Conservation (phyloP, 208 protist genomes). For the Trypanosoma caninum region DNA sequence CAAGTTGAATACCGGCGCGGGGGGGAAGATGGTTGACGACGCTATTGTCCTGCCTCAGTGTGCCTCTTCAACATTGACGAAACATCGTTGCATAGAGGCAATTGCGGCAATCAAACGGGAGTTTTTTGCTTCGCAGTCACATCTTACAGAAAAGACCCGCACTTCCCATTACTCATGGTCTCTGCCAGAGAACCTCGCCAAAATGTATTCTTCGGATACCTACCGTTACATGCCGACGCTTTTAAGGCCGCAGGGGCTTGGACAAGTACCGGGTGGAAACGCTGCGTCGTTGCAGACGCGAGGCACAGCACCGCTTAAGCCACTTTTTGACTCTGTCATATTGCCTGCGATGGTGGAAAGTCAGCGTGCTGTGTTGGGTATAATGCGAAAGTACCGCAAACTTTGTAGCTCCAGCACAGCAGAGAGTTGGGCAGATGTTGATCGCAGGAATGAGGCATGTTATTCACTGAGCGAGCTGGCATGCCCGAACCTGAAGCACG, state of each 20-base stretch:
- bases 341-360: conserved; percentile 24
- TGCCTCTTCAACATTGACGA: conserved; percentile 12
- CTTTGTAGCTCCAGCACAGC: conserved; percentile 17
- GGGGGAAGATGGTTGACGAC: conserved; percentile 21
- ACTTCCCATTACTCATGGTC: conserved; percentile 23
- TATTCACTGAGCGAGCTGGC: conserved; percentile 22
- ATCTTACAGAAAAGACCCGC: conserved; percentile 12
- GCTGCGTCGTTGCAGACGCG: not conserved
- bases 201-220: conserved; percentile 21
- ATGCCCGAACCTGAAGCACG: conserved; percentile 22
- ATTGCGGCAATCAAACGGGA: conserved; percentile 28
- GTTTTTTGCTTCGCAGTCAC: conserved; percentile 20
- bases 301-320: conserved; percentile 6
- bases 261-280: not conserved
- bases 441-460: not conserved
- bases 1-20: not conserved
- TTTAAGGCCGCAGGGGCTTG: conserved; percentile 7
- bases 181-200: conserved; percentile 7
- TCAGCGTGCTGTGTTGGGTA: conserved; percentile 15
- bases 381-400: conserved; percentile 26
- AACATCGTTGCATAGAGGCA: conserved; percentile 28
- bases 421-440: conserved; percentile 18
- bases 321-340: conserved; percentile 27
- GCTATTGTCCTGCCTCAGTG: conserved; percentile 20
- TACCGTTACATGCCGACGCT: conserved; percentile 22